Percentiles rank a stretch among this genome's conserved stretches.
Conservation (phyloP, 345 rosid genomes). For the Euclidium syriacum region DNA sequence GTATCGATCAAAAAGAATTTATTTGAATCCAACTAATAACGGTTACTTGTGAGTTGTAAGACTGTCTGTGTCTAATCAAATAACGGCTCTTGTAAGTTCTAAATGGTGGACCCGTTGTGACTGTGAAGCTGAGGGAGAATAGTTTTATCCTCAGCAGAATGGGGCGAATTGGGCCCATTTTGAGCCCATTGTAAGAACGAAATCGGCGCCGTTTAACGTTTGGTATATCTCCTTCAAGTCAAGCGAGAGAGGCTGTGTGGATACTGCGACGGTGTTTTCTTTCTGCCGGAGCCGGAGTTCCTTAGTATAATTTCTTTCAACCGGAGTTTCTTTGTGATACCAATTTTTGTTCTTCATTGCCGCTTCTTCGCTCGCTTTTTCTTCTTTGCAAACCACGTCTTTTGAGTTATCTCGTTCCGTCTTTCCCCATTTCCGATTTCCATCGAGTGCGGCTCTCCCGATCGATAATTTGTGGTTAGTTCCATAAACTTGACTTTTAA, state of each 20-base stretch:
- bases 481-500: neutral
- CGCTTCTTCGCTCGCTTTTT: neutral
- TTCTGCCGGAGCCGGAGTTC: constrained; percentile 6
- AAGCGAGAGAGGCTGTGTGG: neutral
- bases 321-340: neutral
- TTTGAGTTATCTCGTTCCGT: neutral
- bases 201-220: too few relatives aligned
- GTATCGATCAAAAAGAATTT: too few relatives aligned
- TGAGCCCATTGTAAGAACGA: too few relatives aligned
- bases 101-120: too few relatives aligned
- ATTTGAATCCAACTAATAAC: too few relatives aligned
- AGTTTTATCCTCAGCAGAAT: too few relatives aligned
- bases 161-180: too few relatives aligned
- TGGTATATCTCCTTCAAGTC: neutral
- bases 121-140: too few relatives aligned
- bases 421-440: neutral
- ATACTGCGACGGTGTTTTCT: constrained; percentile 9
- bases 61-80: too few relatives aligned
- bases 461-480: neutral
- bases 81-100: too few relatives aligned
- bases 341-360: neutral
- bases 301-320: neutral
- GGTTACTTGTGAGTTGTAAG: too few relatives aligned
- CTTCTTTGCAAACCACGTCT: neutral
- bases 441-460: neutral